A percentile compares a stretch with the other conserved stretches of the same genome.
Evolutionary conservation across 1,284 basidiomycete species (phyloP).

Genomic region (Rhizoctonia solani): DNA sequence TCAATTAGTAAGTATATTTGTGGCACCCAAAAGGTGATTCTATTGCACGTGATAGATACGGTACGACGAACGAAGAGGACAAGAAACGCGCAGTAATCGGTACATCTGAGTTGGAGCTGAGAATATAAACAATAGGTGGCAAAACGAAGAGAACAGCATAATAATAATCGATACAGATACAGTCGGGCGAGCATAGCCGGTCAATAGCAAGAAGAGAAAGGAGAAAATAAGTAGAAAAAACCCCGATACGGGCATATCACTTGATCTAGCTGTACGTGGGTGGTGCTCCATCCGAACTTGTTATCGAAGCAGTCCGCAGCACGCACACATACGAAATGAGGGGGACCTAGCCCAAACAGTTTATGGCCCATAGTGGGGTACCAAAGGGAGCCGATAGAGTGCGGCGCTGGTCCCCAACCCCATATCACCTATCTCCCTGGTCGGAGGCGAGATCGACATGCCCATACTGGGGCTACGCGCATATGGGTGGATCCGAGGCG

Average conservation of each 20-base stretch:
- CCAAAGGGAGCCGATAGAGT: slow-evolving; percentile 16
- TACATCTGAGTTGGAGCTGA: neutral
- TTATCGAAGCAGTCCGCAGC: too few relatives aligned
- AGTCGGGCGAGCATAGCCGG: neutral
- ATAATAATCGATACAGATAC: neutral
- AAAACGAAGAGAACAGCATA: neutral
- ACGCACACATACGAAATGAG: too few relatives aligned
- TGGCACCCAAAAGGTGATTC: neutral
- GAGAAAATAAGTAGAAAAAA: neutral
- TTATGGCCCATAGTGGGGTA: neutral
- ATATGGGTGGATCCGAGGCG: slow-evolving; percentile 21
- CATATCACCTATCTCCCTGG: neutral
- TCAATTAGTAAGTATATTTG: neutral
- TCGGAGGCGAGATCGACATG: neutral
- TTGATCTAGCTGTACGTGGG: too few relatives aligned
- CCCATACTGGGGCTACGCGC: slow-evolving; percentile 4
- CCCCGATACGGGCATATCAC: neutral
- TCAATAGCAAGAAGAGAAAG: neutral
- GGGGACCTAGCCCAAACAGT: neutral
- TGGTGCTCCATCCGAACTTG: too few relatives aligned
- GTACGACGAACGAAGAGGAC: neutral
- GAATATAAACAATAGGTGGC: neutral
- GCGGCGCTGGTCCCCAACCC: slow-evolving; percentile 4
- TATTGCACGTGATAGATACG: neutral
- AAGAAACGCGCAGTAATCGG: neutral